Conservation (phyloP, 2,329 filamentous ascomycete genomes). For the Exophiala viscosa region DNA sequence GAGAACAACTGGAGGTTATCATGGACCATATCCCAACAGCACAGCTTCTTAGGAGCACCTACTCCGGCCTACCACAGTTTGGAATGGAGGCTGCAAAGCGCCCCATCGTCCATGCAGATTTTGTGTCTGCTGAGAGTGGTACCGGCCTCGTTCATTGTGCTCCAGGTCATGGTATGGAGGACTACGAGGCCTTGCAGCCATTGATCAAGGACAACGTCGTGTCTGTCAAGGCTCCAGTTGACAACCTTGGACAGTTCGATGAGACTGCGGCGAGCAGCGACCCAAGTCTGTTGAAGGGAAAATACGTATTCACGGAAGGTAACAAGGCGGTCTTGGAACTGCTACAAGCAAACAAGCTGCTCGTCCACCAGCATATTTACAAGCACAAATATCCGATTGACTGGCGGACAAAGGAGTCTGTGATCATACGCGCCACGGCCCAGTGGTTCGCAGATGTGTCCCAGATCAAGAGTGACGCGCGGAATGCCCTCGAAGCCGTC, state of each 20-base stretch:
- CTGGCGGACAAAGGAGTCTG: constrained; percentile 90
- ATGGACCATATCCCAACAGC: constrained; percentile 57
- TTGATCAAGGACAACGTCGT: constrained; percentile 22
- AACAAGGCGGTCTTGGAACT: constrained; percentile 66
- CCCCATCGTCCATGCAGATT: constrained; percentile 76
- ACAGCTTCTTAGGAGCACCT: constrained; percentile 57
- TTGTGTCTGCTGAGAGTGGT: constrained; percentile 85
- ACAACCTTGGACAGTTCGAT: constrained; percentile 78
- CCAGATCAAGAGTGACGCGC: constrained; percentile 70
- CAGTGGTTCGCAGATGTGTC: constrained; percentile 97
- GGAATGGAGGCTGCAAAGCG: constrained; percentile 59
- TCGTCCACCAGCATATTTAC: constrained; percentile 68
- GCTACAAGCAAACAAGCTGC: constrained; percentile 54
- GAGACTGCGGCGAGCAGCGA: constrained; percentile 70
- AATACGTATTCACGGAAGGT: constrained; percentile 68
- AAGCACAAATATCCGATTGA: constrained; percentile 96
- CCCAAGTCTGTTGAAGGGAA: constrained; percentile 64
- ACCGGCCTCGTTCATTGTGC: constrained; percentile 93
- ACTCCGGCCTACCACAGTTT: constrained; percentile 67
- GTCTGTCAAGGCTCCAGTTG: constrained; percentile 63
- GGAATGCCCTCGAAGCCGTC: constrained; percentile 67
- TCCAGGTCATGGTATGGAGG: constrained; percentile 93
- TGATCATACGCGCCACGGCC: constrained; percentile 86
- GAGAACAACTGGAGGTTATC: constrained; percentile 37
- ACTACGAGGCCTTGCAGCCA: constrained; percentile 69